Base-by-base conservation (phyloP, 1,284 basidiomycete genomes). In the Kalmanozyma brasiliensis region DNA sequence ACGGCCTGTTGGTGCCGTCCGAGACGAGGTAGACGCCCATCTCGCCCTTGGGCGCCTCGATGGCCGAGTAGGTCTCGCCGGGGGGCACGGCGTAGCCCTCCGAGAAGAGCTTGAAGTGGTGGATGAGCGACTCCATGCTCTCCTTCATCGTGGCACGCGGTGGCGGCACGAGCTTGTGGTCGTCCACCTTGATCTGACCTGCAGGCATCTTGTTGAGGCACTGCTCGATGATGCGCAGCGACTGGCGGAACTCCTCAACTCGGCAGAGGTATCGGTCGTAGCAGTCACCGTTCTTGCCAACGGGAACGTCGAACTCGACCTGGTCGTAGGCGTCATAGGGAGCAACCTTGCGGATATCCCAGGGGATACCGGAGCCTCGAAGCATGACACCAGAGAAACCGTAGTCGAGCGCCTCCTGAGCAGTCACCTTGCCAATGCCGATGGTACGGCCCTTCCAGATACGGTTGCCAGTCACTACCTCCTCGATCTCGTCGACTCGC, bases 101-200 rank as follows among this genome's bases (percentile, higher is more conserved):
- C 53, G 91, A 93, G 86, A 95, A 98, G 76, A 82, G 77, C 87
- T 98, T 98, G 86, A 98, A 98, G 86, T 98, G 95, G 84, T 98
- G 94, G 78, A 98, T 97, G 69, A 97, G 87, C 13, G 91, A 89
- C 85, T 97, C 71, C 94, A 98, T 98, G 83, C 89, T 92, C 86
- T 98, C 95, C 85, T 98, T 98, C 96, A 98, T 98, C 47, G 89
- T 90, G 2, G 95, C 94, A 66, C 95, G 89, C 17, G 96, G 94
- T 36, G 95, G 96, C n/a, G 95, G 93, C 1, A 92, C 90, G 65
- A 98, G 89, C 85, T 98, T 98, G 86, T 97, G 91, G 85, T 98
- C 95, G 81, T 98, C 95, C 29, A 97, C 89, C 85, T 95, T 98
- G 85, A 94, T 84, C 42, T 89, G 93, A 43, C 95, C 95, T 5